phyloP scores from a whole-genome alignment of 2,329 filamentous ascomycete species.

The Aspergillus glaucus region DNA sequence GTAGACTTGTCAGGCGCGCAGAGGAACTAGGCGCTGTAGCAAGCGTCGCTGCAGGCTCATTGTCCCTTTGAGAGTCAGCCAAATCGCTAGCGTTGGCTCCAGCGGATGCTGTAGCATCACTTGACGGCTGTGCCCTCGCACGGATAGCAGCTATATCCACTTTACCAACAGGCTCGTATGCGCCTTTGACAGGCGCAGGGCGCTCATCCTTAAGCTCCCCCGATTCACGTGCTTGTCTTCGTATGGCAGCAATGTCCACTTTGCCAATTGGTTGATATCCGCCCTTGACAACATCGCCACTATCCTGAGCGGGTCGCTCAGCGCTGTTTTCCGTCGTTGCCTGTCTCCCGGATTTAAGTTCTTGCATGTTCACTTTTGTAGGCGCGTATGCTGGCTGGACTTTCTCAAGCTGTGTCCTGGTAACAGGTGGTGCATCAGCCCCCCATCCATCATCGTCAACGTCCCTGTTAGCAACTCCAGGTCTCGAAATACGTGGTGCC shows the following conservation, averaged over 20 bases:
- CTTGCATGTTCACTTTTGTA: conserved; percentile 88
- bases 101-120: conserved; percentile 17
- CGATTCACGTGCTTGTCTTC: conserved; percentile 63
- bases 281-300: conserved; percentile 67
- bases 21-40: conserved; percentile 61
- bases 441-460: conserved; percentile 91
- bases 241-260: conserved; percentile 91
- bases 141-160: conserved; percentile 95
- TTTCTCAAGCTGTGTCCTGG: conserved; percentile 81
- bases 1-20: conserved; percentile 76
- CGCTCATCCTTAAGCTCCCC: conserved; percentile 60
- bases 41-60: conserved; percentile 37
- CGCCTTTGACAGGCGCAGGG: conserved; percentile 78
- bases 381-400: conserved; percentile 90
- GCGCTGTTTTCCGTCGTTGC: conserved; percentile 51
- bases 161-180: conserved; percentile 92
- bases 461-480: conserved; percentile 45
- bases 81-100: conserved; percentile 41
- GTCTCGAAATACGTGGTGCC: conserved; percentile 48
- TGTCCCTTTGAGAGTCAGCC: conserved; percentile 31
- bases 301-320: conserved; percentile 38
- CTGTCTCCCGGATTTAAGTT: conserved; percentile 66
- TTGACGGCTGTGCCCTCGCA: conserved; percentile 67
- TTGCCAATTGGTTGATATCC: conserved; percentile 92
- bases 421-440: conserved; percentile 82